Base-by-base conservation (phyloP, 371 early-diverging fungal species). In the Gilbertella persicaria region DNA sequence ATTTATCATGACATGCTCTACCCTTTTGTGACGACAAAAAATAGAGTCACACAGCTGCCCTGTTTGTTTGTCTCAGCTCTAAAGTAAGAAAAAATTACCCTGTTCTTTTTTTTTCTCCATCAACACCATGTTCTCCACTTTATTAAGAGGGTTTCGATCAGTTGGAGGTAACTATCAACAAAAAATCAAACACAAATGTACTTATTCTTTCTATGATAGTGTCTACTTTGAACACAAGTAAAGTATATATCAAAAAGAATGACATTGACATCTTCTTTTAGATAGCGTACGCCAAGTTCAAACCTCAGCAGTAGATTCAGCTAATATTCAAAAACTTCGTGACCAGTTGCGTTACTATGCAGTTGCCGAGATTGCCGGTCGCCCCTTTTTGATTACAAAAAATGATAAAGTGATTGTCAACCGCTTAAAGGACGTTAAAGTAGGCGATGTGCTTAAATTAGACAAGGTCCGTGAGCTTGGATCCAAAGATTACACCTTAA, bases 401-500 rank as follows among this genome's bases (percentile, higher is more conserved):
- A 87, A 92, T 69, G 98, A 98, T 67, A 80, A 94, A 41, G 82
- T 98, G 37, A 79, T 95, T 33, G 83, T 93, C 33, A 85, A 90
- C 66, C 78, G 91, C 17, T 85, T 95, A 60, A 74, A 81, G 29
- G 89, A 90, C 48, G 84, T 90, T 19, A 72, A 85, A 37, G 73
- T 96, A 0, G 98, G 98, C 28, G 96, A 96, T 77, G 85, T 91
- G 20, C 73, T 98, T 44, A 75, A 79, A 44, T 79, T 98, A 50
- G 90, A 93, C 64, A 85, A 90, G 43, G 92, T 95, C 20, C 82
- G 88, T 33, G 97, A 98, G 69, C 67, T 98, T 23, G 94, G 94
- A 4, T 85, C 88, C 41, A 86, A 84, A 46, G 93, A 94, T 52
- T 94, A 85, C 62, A 82, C 93, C 4, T 76, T 98, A 60, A 73